Percentiles rank a stretch among this genome's conserved stretches.
Evolutionary conservation across 495 filamentous ascomycete genomes (phyloP).

Genomic region (Daldinia grandis): DNA sequence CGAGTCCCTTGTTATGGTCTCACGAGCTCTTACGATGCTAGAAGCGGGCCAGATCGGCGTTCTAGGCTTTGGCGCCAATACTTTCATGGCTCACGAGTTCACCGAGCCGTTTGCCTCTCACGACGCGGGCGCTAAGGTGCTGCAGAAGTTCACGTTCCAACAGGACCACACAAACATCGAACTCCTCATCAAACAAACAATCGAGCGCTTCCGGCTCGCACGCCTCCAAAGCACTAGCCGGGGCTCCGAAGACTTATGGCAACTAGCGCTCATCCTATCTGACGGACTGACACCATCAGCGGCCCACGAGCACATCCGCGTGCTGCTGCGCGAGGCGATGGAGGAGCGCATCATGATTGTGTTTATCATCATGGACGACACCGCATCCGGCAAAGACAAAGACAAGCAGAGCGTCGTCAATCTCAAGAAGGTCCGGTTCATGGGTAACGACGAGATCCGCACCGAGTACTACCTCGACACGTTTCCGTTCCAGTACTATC

Average conservation of each 20-base stretch:
- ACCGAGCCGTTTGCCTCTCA: conserved; percentile 75
- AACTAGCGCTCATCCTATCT: conserved; percentile 89
- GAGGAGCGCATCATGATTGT: conserved; percentile 98
- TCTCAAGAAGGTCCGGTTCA: conserved; percentile 46
- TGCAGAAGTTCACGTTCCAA: conserved; percentile 86
- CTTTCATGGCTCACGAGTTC: conserved; percentile 89
- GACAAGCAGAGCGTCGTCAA: conserved; percentile 53
- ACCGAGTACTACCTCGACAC: conserved; percentile 91
- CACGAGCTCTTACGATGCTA: conserved; percentile 84
- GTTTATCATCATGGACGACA: conserved; percentile 92
- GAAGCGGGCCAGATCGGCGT: conserved; percentile 92
- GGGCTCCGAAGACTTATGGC: conserved; percentile 88
- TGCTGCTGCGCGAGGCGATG: conserved; percentile 83
- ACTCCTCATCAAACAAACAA: conserved; percentile 76
- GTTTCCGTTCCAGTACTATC: conserved; percentile 95
- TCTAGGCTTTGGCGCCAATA: conserved; percentile 85
- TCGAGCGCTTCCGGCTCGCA: conserved; percentile 82
- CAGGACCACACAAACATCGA: conserved; percentile 86
- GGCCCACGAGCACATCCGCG: conserved; percentile 80
- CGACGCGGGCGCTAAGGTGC: conserved; percentile 81
- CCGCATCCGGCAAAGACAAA: conserved; percentile 48
- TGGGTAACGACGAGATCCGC: conserved; percentile 57
- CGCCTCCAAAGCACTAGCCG: conserved; percentile 64
- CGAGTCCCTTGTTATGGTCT: conserved; percentile 88
- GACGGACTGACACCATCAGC: conserved; percentile 85